These are phyloP conservation scores for Oidiodendron maius DNA, from an alignment of 495 filamentous ascomycete genomes.

Conservation along the genomic window DNA sequence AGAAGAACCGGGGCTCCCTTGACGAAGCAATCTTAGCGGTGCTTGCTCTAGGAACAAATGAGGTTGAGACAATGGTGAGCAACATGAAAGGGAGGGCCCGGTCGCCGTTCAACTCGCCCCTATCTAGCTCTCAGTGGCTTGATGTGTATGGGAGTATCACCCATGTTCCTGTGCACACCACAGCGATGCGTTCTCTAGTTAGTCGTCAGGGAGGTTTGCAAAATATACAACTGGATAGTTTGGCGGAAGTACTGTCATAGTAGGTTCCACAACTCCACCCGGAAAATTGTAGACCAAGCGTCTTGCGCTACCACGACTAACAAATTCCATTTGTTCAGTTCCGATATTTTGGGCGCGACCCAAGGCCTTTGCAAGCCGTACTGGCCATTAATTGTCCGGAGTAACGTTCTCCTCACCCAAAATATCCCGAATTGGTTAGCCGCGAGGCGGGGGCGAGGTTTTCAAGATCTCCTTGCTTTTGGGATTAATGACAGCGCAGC, in stretches of 20 bases:
- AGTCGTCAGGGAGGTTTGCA: not conserved
- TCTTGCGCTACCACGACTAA: not conserved
- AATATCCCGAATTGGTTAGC: not conserved
- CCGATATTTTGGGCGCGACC: conserved; percentile 4
- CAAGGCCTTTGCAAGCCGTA: conserved; percentile 1
- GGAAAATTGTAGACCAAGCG: too few relatives aligned
- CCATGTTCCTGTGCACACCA: not conserved
- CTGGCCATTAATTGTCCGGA: conserved; percentile 6
- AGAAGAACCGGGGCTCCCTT: not conserved
- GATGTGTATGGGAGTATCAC: conserved; percentile 8
- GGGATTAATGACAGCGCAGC: not conserved
- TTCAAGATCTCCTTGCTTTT: not conserved
- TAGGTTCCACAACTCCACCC: not conserved
- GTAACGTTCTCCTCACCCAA: not conserved
- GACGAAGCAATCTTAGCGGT: conserved; percentile 5
- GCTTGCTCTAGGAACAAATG: not conserved
- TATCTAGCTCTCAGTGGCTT: conserved; percentile 4
- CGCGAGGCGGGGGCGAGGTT: not conserved
- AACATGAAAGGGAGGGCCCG: not conserved
- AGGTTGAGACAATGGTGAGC: conserved; percentile 1
- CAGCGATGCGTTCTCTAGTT: not conserved
- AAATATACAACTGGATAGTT: not conserved
- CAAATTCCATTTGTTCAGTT: not conserved
- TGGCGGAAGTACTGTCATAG: conserved; percentile 7
- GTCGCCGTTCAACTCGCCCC: conserved; percentile 4